These are phyloP conservation scores for Chytriomyces confervae DNA, from an alignment of 192 early-diverging fungal species.

Conservation along the genomic window DNA sequence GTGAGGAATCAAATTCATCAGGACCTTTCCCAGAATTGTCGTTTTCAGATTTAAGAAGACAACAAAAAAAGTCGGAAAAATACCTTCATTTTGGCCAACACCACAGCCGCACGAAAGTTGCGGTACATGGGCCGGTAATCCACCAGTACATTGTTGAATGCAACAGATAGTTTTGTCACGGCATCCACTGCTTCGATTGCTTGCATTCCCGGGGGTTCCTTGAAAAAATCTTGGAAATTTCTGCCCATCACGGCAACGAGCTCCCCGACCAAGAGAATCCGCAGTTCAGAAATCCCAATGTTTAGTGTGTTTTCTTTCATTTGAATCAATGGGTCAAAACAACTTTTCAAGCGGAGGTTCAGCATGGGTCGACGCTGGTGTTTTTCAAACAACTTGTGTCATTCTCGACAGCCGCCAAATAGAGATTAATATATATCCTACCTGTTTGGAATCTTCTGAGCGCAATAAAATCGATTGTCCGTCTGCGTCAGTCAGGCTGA, in stretches of 20 bases:
- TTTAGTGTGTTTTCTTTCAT: slow-evolving; percentile 66
- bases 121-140: slow-evolving; percentile 65
- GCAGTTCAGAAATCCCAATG: slow-evolving; percentile 58
- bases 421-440: not conserved
- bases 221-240: slow-evolving; percentile 63
- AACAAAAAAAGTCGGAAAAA: not conserved
- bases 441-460: slow-evolving; percentile 28
- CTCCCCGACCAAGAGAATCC: slow-evolving; percentile 51
- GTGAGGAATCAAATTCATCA: slow-evolving; percentile 61
- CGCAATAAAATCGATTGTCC: slow-evolving; percentile 24
- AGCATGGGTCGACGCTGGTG: slow-evolving; percentile 62
- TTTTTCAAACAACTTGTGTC: too few relatives aligned
- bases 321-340: slow-evolving; percentile 54
- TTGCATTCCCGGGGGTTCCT: slow-evolving; percentile 57
- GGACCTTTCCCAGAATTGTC: not conserved
- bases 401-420: not conserved
- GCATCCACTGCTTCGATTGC: slow-evolving; percentile 55
- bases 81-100: slow-evolving; percentile 69
- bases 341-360: slow-evolving; percentile 58
- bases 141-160: slow-evolving; percentile 63
- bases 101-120: slow-evolving; percentile 53
- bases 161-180: slow-evolving; percentile 65
- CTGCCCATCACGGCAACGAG: slow-evolving; percentile 43
- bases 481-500: slow-evolving; percentile 36
- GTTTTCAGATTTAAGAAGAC: not conserved